These are phyloP conservation scores for Epichloe sibirici DNA, from an alignment of 2,329 filamentous ascomycete genomes.

Conservation along the genomic window DNA sequence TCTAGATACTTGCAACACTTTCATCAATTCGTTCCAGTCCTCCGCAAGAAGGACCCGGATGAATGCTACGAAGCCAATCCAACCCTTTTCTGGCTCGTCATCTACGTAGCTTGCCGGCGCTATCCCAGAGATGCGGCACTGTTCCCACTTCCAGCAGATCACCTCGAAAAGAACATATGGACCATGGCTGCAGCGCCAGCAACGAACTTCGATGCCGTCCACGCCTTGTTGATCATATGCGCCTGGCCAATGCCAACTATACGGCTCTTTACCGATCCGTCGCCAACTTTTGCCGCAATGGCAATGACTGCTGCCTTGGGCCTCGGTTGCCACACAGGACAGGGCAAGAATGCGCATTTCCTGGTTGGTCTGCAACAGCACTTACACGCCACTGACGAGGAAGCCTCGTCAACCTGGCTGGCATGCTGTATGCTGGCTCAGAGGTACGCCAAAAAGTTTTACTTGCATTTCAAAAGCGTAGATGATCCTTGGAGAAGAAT, in stretches of 20 bases:
- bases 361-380: conserved; percentile 30
- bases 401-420: conserved; percentile 40
- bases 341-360: conserved; percentile 37
- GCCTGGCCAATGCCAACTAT: conserved; percentile 40
- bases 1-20: conserved; percentile 38
- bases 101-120: conserved; percentile 36
- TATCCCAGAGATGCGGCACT: conserved; percentile 31
- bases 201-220: conserved; percentile 34
- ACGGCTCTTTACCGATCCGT: conserved; percentile 39
- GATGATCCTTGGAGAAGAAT: background rate
- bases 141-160: conserved; percentile 33
- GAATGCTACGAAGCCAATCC: conserved; percentile 34
- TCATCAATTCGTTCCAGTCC: conserved; percentile 39
- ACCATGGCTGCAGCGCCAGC: conserved; percentile 29
- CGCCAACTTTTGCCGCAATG: conserved; percentile 32
- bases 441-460: conserved; percentile 20
- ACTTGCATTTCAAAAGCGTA: background rate
- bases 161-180: conserved; percentile 34
- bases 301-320: conserved; percentile 35
- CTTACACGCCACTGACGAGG: conserved; percentile 34
- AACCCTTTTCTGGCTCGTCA: conserved; percentile 43
- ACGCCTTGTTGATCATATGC: conserved; percentile 38
- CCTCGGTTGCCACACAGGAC: conserved; percentile 39
- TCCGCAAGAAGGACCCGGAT: conserved; percentile 37
- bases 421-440: conserved; percentile 41